Percentiles rank a stretch among this genome's conserved stretches.
Evolutionary conservation across 225 moss, liverwort and hornwort genomes (phyloP).

Genomic region (Thuidium tamariscinum): DNA sequence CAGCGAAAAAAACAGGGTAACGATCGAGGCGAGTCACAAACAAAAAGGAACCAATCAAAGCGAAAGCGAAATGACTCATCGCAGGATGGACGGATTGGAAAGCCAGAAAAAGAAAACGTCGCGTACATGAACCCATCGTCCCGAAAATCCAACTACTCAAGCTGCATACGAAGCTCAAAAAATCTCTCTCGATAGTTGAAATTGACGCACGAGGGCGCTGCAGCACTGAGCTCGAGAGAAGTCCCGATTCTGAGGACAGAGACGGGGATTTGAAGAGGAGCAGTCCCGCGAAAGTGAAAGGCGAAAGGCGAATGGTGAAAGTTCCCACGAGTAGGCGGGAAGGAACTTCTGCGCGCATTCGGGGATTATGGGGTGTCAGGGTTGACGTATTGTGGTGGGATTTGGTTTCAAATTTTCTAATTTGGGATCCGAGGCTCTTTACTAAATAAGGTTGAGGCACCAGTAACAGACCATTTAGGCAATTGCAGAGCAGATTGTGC

Average conservation of each 20-base stretch:
- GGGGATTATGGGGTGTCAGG: neutral
- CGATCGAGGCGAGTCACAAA: no score
- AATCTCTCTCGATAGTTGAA: neutral
- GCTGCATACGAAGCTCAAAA: neutral
- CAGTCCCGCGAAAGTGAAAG: neutral
- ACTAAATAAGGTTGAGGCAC: no score
- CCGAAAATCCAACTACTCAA: neutral
- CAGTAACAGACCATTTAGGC: no score
- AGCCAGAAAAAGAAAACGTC: neutral
- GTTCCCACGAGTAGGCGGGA: neutral
- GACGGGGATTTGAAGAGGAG: neutral
- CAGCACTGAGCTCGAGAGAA: neutral
- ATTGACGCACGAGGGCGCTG: neutral
- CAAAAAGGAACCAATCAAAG: neutral
- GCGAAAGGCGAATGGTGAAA: neutral
- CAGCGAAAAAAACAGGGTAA: neutral
- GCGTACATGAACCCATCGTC: neutral
- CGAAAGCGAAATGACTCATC: neutral
- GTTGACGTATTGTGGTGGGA: neutral
- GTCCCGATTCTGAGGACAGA: neutral
- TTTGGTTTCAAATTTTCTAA: neutral
- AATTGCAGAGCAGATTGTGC: no score
- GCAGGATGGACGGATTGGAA: neutral
- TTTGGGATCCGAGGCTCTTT: neutral
- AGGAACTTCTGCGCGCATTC: neutral